These are phyloP conservation scores for Acanthochlamys bracteata DNA, from an alignment of 106 monocot species.

Conservation along the genomic window DNA sequence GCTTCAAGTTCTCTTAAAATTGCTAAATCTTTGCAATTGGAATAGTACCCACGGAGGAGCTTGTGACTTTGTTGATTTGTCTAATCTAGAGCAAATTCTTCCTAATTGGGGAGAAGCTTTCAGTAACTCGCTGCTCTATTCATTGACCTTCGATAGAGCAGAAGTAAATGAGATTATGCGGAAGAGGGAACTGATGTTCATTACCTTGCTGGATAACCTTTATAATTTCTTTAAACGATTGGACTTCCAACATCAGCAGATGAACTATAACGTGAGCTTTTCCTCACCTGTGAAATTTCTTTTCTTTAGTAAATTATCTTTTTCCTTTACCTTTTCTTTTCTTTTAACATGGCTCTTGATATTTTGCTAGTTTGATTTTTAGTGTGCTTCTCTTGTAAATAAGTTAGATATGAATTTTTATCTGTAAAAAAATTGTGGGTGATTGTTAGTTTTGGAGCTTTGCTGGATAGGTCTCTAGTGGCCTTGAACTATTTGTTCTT, in stretches of 20 bases:
- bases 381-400: too few relatives aligned
- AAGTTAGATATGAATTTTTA: too few relatives aligned
- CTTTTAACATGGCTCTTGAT: too few relatives aligned
- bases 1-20: slow-evolving; percentile 75
- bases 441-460: too few relatives aligned
- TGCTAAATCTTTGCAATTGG: slow-evolving; percentile 42
- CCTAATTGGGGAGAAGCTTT: slow-evolving; percentile 45
- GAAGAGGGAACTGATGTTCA: slow-evolving; percentile 54
- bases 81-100: slow-evolving; percentile 54
- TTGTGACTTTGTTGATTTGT: slow-evolving; percentile 15
- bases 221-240: slow-evolving; percentile 34
- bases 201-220: slow-evolving; percentile 38
- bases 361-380: too few relatives aligned
- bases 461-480: too few relatives aligned
- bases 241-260: slow-evolving; percentile 25
- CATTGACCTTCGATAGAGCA: slow-evolving; percentile 39
- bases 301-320: not conserved
- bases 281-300: not conserved
- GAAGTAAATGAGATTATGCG: slow-evolving; percentile 34
- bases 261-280: slow-evolving; percentile 20
- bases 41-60: slow-evolving; percentile 4
- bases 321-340: not conserved
- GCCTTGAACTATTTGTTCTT: too few relatives aligned
- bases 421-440: too few relatives aligned
- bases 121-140: slow-evolving; percentile 21